These are phyloP conservation scores for Gracilariopsis chorda DNA, from an alignment of 23 red algal species.

Conservation along the genomic window DNA sequence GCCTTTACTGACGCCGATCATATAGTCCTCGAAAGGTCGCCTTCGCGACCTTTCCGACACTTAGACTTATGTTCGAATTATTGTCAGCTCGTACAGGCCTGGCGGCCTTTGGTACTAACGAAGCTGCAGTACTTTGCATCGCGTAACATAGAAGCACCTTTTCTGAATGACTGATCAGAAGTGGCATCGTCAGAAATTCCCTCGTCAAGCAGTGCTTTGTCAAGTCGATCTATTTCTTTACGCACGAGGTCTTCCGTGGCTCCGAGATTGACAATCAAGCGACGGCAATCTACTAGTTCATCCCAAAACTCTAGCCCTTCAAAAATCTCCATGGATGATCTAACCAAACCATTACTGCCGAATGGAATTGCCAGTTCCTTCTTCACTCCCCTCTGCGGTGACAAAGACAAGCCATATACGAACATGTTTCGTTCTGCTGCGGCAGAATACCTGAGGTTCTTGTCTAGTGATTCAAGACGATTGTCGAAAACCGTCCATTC, in stretches of 20 bases:
- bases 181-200: neutral
- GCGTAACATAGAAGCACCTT: no score
- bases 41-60: no score
- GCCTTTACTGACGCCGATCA: no score
- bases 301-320: conserved; percentile 76
- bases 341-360: conserved; percentile 82
- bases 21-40: no score
- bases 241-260: conserved; percentile 51
- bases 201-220: conserved; percentile 22
- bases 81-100: no score
- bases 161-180: neutral
- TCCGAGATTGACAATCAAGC: conserved; percentile 69
- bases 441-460: neutral
- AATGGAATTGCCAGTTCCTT: conserved; percentile 66
- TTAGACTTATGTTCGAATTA: no score
- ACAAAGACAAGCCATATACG: conserved; percentile 42
- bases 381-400: conserved; percentile 70
- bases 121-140: no score
- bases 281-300: conserved; percentile 86
- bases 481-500: conserved; percentile 49
- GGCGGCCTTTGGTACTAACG: no score
- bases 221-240: conserved; percentile 23
- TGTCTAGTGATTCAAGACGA: neutral
- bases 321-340: conserved; percentile 81
- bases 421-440: conserved; percentile 37